Conservation (phyloP, 495 filamentous ascomycete species). For the Penicillium fimorum region DNA sequence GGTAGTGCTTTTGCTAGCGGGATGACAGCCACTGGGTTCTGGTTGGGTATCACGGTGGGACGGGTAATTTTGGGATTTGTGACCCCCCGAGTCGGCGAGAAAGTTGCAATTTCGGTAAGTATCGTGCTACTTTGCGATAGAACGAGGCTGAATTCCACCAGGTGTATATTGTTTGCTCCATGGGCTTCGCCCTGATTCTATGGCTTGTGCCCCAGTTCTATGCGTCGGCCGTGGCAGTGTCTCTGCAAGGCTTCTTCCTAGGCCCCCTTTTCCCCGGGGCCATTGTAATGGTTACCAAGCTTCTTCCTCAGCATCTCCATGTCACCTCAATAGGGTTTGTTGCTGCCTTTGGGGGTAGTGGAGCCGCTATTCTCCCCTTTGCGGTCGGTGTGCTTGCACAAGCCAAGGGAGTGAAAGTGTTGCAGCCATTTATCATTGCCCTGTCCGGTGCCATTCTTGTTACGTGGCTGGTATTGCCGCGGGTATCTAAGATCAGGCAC, state of each 20-base stretch:
- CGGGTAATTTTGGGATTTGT: conserved; percentile 61
- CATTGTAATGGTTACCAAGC: conserved; percentile 76
- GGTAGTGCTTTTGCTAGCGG: conserved; percentile 55
- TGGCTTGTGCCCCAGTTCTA: conserved; percentile 72
- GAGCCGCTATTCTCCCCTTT: conserved; percentile 80
- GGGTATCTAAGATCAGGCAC: conserved; percentile 21
- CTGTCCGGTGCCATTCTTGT: conserved; percentile 58
- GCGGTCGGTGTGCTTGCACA: conserved; percentile 82
- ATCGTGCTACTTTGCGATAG: not conserved
- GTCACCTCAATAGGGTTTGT: conserved; percentile 82
- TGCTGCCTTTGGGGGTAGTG: conserved; percentile 74
- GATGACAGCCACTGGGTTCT: conserved; percentile 65
- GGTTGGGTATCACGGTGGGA: conserved; percentile 64
- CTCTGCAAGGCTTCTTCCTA: conserved; percentile 70
- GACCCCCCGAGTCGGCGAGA: conserved; percentile 60
- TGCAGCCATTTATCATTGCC: conserved; percentile 74
- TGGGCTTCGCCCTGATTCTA: conserved; percentile 59
- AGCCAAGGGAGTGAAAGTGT: conserved; percentile 70
- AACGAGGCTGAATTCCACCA: conserved; percentile 3
- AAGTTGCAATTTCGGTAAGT: conserved; percentile 53
- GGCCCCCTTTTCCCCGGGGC: conserved; percentile 69
- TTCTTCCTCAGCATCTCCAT: conserved; percentile 74
- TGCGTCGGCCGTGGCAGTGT: conserved; percentile 66
- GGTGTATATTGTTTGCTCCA: conserved; percentile 52
- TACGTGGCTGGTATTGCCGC: conserved; percentile 53